Conservation (phyloP, 139 green algal species). For the Yamagishiella unicocca region DNA sequence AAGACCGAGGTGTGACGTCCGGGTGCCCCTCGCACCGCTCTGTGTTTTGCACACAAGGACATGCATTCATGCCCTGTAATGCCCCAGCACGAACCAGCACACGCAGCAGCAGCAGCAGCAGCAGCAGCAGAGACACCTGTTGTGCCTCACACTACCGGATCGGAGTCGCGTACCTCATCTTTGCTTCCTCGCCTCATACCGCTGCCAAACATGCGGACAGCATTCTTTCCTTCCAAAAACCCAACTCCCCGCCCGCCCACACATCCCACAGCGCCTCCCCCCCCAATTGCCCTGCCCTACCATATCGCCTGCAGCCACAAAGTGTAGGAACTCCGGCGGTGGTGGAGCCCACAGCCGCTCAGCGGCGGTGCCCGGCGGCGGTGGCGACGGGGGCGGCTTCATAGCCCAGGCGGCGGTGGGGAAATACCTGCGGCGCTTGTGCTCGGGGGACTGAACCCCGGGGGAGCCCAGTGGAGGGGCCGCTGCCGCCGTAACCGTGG, state of each 20-base stretch:
- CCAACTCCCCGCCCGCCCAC: no score
- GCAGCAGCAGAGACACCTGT: not conserved
- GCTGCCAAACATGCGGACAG: not conserved
- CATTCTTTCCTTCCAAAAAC: not conserved
- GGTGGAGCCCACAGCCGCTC: constrained; percentile 6
- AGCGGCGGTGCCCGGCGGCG: not conserved
- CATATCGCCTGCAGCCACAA: constrained; percentile 8
- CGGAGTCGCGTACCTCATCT: not conserved
- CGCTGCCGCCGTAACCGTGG: not conserved
- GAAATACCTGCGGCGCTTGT: not conserved
- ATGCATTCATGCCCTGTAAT: no score
- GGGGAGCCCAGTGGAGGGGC: not conserved
- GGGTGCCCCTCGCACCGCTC: no score
- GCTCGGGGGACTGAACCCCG: not conserved
- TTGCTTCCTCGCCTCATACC: not conserved
- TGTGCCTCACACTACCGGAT: not conserved
- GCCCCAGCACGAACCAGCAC: no score
- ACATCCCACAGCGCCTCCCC: not conserved
- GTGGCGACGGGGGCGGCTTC: no score
- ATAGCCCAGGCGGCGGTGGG: constrained; percentile 7
- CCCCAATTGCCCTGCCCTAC: not conserved
- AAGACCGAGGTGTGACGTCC: no score
- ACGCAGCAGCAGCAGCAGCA: no score
- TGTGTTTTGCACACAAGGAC: no score
- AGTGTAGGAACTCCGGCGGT: constrained; percentile 22